These are phyloP conservation scores for Dissophora globulifera DNA, from an alignment of 192 early-diverging fungal genomes.

Conservation along the genomic window DNA sequence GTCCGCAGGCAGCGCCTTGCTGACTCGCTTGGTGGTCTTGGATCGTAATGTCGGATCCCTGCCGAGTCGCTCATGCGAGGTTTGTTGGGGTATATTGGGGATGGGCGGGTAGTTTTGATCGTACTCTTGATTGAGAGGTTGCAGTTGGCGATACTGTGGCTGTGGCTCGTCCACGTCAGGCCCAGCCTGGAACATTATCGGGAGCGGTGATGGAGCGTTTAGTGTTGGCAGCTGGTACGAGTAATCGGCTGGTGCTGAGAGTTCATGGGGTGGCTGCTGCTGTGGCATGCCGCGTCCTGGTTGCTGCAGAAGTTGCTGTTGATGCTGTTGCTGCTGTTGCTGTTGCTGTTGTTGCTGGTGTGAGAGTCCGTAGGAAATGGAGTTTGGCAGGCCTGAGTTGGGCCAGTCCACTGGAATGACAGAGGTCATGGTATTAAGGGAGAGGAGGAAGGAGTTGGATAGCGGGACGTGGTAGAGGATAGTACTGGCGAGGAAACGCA, in stretches of 20 bases:
- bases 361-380: too few relatives aligned
- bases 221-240: not conserved
- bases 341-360: too few relatives aligned
- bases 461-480: too few relatives aligned
- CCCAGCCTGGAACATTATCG: too few relatives aligned
- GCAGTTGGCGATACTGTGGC: not conserved
- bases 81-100: not conserved
- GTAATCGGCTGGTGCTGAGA: too few relatives aligned
- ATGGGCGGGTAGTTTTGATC: constrained; percentile 14
- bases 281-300: not conserved
- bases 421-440: constrained; percentile 38
- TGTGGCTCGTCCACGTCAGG: too few relatives aligned
- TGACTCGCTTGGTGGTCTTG: constrained; percentile 32
- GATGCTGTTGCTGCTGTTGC: too few relatives aligned
- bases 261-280: too few relatives aligned
- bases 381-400: not conserved
- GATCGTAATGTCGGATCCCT: constrained; percentile 16
- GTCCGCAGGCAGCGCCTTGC: constrained; percentile 19
- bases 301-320: too few relatives aligned
- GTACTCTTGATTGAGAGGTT: constrained; percentile 16
- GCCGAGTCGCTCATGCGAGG: not conserved
- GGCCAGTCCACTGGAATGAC: constrained; percentile 18
- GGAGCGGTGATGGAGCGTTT: too few relatives aligned
- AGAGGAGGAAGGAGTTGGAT: too few relatives aligned
- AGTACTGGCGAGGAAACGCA: not conserved